Percentiles rank a stretch among this genome's conserved stretches.
phyloP scores from a whole-genome alignment of 305 asterid genomes.

The Rubia balearica region DNA sequence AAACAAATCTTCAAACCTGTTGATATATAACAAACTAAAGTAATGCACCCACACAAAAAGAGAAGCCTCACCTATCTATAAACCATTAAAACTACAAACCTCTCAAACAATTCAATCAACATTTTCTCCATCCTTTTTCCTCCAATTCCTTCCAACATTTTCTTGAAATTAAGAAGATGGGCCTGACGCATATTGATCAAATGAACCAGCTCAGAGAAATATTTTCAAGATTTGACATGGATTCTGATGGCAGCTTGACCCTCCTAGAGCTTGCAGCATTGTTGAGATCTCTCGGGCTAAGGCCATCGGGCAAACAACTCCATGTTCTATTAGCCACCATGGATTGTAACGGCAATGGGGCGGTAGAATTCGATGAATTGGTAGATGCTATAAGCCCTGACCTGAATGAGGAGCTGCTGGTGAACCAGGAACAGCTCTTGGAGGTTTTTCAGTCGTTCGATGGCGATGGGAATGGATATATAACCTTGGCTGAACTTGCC shows the following conservation, averaged over 20 bases:
- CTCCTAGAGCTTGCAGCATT: slow-evolving; percentile 54
- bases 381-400: slow-evolving; percentile 40
- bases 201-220: slow-evolving; percentile 40
- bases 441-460: slow-evolving; percentile 48
- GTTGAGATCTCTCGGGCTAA: slow-evolving; percentile 48
- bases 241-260: slow-evolving; percentile 58
- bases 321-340: slow-evolving; percentile 35
- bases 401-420: slow-evolving; percentile 31
- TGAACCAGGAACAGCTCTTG: slow-evolving; percentile 38
- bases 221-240: slow-evolving; percentile 53
- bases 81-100: slow-evolving; percentile 12
- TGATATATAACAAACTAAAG: slow-evolving; percentile 5
- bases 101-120: neutral
- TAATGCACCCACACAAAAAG: slow-evolving; percentile 21
- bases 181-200: slow-evolving; percentile 28
- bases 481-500: slow-evolving; percentile 48
- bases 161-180: slow-evolving; percentile 14
- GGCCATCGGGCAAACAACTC: slow-evolving; percentile 47
- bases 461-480: slow-evolving; percentile 53
- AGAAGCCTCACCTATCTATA: neutral
- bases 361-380: slow-evolving; percentile 50
- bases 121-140: neutral
- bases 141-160: neutral
- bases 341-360: slow-evolving; percentile 54
- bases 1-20: neutral